phyloP scores from a whole-genome alignment of 495 filamentous ascomycete genomes.

The Niebla homalea region DNA sequence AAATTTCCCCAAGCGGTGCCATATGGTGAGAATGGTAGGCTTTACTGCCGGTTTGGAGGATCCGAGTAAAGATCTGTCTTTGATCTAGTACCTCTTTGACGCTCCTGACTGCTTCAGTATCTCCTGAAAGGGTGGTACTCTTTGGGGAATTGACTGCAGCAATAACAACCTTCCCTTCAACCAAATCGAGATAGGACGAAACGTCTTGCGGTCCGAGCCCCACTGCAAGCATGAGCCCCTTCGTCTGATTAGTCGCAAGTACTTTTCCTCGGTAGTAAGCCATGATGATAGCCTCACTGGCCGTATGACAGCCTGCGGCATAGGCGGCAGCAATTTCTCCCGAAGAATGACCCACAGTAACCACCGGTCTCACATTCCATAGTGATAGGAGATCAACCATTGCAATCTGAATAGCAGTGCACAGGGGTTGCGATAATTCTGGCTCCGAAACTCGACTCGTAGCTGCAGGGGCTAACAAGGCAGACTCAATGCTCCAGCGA shows the following conservation, averaged over 20 bases:
- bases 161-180: too few relatives aligned
- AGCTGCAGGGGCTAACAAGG: background rate
- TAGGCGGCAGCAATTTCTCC: constrained; percentile 34
- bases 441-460: background rate
- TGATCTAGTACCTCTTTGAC: too few relatives aligned
- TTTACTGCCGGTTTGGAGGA: constrained; percentile 28
- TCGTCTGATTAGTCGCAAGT: constrained; percentile 6
- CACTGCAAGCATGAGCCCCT: constrained; percentile 13
- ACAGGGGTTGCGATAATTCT: constrained; percentile 1
- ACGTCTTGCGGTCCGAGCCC: constrained; percentile 1
- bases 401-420: constrained; percentile 17
- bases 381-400: constrained; percentile 10
- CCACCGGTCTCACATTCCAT: constrained; percentile 11
- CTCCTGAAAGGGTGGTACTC: too few relatives aligned
- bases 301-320: constrained; percentile 1
- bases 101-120: too few relatives aligned
- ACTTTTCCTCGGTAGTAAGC: constrained; percentile 24
- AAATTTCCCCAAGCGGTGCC: constrained; percentile 27
- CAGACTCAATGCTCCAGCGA: background rate
- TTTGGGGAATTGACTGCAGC: too few relatives aligned
- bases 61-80: constrained; percentile 23
- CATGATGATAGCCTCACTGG: constrained; percentile 4
- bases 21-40: constrained; percentile 51
- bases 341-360: constrained; percentile 25
- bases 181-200: background rate